A percentile compares a stretch with the other conserved stretches of the same genome.
phyloP scores from a whole-genome alignment of 202 grass and related monocot species.

The Cymbopogon flexuosus region DNA sequence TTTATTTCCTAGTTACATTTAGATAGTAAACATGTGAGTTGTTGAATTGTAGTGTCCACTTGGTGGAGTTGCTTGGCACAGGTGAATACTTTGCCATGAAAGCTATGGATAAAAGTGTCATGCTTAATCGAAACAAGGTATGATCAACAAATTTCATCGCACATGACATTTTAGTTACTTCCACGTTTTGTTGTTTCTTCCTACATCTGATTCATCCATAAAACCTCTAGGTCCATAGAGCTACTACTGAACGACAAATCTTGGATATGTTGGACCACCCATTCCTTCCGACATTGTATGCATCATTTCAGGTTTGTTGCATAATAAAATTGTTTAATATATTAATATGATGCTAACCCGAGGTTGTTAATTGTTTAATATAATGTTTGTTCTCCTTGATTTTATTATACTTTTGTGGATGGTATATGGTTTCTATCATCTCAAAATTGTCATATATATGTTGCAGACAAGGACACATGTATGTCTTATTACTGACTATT shows the following conservation, averaged over 20 bases:
- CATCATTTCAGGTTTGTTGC: constrained; percentile 81
- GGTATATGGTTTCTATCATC: constrained; percentile 8
- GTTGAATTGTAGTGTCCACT: constrained; percentile 67
- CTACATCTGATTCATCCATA: not conserved
- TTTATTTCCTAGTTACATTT: not conserved
- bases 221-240: constrained; percentile 78
- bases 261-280: constrained; percentile 91
- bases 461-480: constrained; percentile 87
- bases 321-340: not conserved
- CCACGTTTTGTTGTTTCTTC: not conserved
- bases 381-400: not conserved
- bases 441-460: constrained; percentile 5
- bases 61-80: constrained; percentile 77
- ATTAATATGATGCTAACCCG: not conserved
- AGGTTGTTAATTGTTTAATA: not conserved
- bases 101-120: constrained; percentile 82
- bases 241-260: constrained; percentile 77
- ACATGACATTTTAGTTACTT: not conserved
- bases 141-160: not conserved
- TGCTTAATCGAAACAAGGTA: constrained; percentile 96
- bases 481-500: constrained; percentile 88
- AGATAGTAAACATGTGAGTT: constrained; percentile 20
- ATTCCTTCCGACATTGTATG: constrained; percentile 92
- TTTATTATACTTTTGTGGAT: not conserved
- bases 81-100: constrained; percentile 93